phyloP scores from a whole-genome alignment of 2,329 filamentous ascomycete species.

The Pyrenophora teres region DNA sequence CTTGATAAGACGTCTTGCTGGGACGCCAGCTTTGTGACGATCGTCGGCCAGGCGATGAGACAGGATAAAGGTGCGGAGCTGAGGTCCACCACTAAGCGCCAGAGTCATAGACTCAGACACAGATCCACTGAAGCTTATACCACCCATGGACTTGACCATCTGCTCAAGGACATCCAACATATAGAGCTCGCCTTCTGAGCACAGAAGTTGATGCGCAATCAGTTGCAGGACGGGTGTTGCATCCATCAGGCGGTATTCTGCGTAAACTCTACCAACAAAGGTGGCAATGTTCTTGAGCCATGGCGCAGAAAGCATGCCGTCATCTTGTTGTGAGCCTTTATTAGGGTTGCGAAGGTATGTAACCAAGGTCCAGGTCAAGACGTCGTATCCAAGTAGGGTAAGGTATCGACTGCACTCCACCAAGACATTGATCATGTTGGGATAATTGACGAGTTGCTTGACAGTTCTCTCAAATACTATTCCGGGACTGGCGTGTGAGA shows the following conservation, averaged over 20 bases:
- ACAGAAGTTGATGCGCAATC: slow-evolving; percentile 79
- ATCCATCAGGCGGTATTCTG: slow-evolving; percentile 82
- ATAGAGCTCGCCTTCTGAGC: slow-evolving; percentile 76
- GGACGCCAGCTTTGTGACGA: slow-evolving; percentile 74
- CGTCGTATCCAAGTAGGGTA: slow-evolving; percentile 88
- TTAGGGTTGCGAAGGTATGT: slow-evolving; percentile 66
- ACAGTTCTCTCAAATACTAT: slow-evolving; percentile 89
- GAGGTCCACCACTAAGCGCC: slow-evolving; percentile 84
- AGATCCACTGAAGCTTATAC: slow-evolving; percentile 82
- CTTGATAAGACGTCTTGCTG: slow-evolving; percentile 78
- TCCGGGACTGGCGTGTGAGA: slow-evolving; percentile 88
- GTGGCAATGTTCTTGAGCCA: slow-evolving; percentile 89
- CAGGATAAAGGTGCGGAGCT: slow-evolving; percentile 80
- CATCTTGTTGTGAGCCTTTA: slow-evolving; percentile 63
- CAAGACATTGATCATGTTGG: slow-evolving; percentile 91
- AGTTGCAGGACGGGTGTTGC: slow-evolving; percentile 86
- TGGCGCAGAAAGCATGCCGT: slow-evolving; percentile 78
- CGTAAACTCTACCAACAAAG: slow-evolving; percentile 91
- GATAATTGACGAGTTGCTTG: slow-evolving; percentile 89
- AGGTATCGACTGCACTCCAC: slow-evolving; percentile 96
- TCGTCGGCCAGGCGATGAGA: slow-evolving; percentile 75
- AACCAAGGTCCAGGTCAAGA: slow-evolving; percentile 89
- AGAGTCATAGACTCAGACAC: slow-evolving; percentile 87
- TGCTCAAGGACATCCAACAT: slow-evolving; percentile 92
- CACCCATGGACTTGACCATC: slow-evolving; percentile 89